These are phyloP conservation scores for Eucalyptus coolabah DNA, from an alignment of 345 rosid genomes.

Conservation along the genomic window DNA sequence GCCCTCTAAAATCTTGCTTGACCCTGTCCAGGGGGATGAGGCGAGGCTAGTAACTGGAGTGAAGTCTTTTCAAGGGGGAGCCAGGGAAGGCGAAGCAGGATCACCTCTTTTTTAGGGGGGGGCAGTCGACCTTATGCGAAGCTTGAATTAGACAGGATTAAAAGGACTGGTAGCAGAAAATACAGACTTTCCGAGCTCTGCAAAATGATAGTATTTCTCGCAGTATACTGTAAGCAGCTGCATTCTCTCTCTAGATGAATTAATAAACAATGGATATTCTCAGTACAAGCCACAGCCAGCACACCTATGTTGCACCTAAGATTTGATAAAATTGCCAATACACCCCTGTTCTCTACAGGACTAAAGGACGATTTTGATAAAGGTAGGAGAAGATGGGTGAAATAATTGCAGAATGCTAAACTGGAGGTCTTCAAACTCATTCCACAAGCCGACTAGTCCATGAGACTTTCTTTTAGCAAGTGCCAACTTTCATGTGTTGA, in stretches of 20 bases:
- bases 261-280: not conserved
- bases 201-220: not conserved
- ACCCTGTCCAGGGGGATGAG: not conserved
- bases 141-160: not conserved
- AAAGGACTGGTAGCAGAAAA: not conserved
- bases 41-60: not conserved
- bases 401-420: not conserved
- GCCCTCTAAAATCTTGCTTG: not conserved
- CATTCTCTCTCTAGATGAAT: not conserved
- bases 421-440: not conserved
- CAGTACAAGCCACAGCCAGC: not conserved
- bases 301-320: not conserved
- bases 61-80: not conserved
- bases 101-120: not conserved
- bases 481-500: not conserved
- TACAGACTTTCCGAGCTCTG: not conserved
- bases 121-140: not conserved
- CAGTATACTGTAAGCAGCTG: not conserved
- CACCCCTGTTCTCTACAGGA: not conserved
- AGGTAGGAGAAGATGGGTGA: not conserved
- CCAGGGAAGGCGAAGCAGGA: not conserved
- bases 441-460: not conserved
- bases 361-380: not conserved
- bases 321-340: not conserved
- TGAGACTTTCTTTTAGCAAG: not conserved